Evolutionary conservation across 345 rosid species (phyloP).

Genomic region (Lepidium africanum): DNA sequence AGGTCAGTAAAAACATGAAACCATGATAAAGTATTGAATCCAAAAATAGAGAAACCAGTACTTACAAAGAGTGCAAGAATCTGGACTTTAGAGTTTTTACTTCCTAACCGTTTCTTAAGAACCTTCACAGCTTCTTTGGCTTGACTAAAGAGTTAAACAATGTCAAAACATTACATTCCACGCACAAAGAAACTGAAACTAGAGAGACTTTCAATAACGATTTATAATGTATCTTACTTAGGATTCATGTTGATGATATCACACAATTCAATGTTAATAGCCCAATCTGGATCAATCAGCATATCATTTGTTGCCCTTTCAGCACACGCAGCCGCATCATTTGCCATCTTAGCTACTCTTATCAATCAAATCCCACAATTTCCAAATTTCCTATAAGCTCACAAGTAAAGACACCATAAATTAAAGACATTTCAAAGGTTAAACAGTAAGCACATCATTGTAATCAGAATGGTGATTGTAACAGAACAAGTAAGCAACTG

Average conservation of each 20-base stretch:
- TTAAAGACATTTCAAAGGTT: neutral
- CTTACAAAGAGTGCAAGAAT: slow-evolving; percentile 83
- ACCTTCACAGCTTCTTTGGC: slow-evolving; percentile 72
- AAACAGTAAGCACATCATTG: neutral
- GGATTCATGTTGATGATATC: slow-evolving; percentile 87
- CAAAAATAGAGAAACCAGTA: neutral
- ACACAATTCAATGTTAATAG: slow-evolving; percentile 80
- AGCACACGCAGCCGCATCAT: slow-evolving; percentile 61
- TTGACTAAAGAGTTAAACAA: slow-evolving; percentile 50
- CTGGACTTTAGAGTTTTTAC: slow-evolving; percentile 76
- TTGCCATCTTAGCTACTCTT: slow-evolving; percentile 42
- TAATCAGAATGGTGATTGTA: neutral
- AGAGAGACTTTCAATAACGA: neutral
- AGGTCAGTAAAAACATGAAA: neutral
- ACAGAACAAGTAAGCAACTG: neutral
- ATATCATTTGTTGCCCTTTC: slow-evolving; percentile 84
- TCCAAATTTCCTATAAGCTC: slow-evolving; percentile 16
- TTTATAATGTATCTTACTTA: slow-evolving; percentile 38
- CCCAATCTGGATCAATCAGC: slow-evolving; percentile 92
- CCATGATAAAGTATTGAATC: neutral
- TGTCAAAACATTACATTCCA: neutral
- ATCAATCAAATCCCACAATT: slow-evolving; percentile 8
- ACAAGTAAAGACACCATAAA: neutral
- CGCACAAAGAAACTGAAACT: neutral
- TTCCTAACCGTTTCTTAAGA: slow-evolving; percentile 80